Percentiles rank a stretch among this genome's conserved stretches.
Evolutionary conservation across 1,139 yeast genomes (phyloP).

Genomic region (Suhomyces terraborum): DNA sequence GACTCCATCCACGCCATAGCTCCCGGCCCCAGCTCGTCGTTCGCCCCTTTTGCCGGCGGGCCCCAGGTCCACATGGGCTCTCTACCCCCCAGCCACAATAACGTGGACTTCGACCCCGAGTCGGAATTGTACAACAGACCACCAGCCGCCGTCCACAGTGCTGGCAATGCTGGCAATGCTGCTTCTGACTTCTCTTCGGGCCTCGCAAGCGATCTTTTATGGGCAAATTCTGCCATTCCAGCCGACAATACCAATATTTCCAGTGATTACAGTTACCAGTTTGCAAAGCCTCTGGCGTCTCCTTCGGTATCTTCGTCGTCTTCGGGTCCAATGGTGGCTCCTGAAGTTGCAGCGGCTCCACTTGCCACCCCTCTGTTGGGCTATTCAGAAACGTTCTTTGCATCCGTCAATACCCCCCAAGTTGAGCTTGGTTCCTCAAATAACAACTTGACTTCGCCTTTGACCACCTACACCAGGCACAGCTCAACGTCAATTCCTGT

Average conservation of each 20-base stretch:
- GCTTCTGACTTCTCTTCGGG: slow-evolving; percentile 8
- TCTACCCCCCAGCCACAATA: slow-evolving; percentile 5
- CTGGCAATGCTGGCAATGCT: too few species aligned
- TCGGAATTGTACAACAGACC: slow-evolving; percentile 11
- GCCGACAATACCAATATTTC: slow-evolving; percentile 10
- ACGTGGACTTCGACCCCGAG: slow-evolving; percentile 8
- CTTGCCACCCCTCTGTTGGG: slow-evolving; percentile 7
- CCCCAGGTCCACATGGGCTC: not conserved
- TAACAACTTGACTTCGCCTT: slow-evolving; percentile 10
- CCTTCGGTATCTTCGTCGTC: slow-evolving; percentile 17
- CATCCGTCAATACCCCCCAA: slow-evolving; percentile 5
- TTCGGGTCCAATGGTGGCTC: slow-evolving; percentile 13
- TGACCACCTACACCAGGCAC: slow-evolving; percentile 12
- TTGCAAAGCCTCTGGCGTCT: slow-evolving; percentile 11
- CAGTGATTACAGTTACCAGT: slow-evolving; percentile 12
- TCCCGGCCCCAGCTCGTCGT: not conserved
- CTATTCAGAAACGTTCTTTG: slow-evolving; percentile 6
- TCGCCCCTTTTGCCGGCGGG: not conserved
- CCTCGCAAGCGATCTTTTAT: slow-evolving; percentile 13
- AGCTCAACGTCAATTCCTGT: slow-evolving; percentile 18
- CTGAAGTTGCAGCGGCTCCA: slow-evolving; percentile 6
- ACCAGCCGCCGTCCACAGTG: not conserved
- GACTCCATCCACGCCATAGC: not conserved
- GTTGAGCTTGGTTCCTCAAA: not conserved
- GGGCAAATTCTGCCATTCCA: not conserved